These are phyloP conservation scores for Daphne laureola DNA, from an alignment of 441 rosid genomes.

Conservation along the genomic window DNA sequence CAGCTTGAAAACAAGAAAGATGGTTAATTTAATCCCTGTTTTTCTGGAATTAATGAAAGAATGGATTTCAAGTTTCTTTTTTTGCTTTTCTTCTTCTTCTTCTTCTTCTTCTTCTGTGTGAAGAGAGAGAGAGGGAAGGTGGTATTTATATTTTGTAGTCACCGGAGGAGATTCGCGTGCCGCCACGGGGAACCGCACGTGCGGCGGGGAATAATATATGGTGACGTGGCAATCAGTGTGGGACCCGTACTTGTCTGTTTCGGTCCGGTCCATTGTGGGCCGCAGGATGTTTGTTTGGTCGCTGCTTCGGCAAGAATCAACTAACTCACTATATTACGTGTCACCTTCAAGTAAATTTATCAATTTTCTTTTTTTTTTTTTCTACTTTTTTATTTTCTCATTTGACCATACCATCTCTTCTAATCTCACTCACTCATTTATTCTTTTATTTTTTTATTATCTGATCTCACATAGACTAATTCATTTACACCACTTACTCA, in stretches of 20 bases:
- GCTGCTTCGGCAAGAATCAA: no score
- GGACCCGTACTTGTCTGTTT: conserved; percentile 3
- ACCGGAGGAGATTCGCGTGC: conserved; percentile 13
- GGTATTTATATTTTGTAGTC: conserved; percentile 16
- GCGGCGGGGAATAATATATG: conserved; percentile 3
- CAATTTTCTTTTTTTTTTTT: no score
- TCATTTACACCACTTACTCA: no score
- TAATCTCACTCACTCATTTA: no score
- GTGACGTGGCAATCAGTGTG: conserved; percentile 16
- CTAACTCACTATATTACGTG: no score
- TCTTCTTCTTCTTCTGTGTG: neutral
- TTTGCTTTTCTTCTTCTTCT: neutral
- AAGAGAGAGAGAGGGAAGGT: neutral
- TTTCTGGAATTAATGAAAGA: conserved; percentile 4
- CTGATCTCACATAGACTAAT: no score
- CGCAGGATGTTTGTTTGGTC: no score
- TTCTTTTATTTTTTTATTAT: no score
- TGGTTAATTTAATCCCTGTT: neutral
- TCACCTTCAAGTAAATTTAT: no score
- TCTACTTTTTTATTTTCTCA: no score
- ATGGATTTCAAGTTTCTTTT: no score
- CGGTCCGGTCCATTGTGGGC: neutral
- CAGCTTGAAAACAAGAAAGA: neutral
- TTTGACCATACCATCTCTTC: no score
- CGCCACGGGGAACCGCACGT: conserved; percentile 6